Evolutionary conservation across 2,329 filamentous ascomycete genomes (phyloP).

Genomic region (Aspergillus carbonarius): DNA sequence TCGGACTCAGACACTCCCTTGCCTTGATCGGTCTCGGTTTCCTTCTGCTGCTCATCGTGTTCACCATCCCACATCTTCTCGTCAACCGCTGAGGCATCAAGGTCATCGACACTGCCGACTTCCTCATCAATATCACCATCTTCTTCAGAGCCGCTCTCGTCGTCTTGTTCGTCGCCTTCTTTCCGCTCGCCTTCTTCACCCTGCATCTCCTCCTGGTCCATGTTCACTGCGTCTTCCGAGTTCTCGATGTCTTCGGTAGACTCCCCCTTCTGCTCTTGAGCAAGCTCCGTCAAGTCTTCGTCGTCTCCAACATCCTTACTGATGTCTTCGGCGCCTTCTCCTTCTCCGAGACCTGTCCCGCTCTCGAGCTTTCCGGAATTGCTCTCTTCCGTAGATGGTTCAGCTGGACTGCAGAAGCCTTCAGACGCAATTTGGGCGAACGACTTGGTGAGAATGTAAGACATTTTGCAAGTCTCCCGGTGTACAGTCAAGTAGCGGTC

Average conservation of each 20-base stretch:
- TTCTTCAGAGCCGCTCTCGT: slow-evolving; percentile 63
- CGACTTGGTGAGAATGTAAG: slow-evolving; percentile 70
- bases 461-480: slow-evolving; percentile 68
- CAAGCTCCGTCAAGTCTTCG: slow-evolving; percentile 87
- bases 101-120: slow-evolving; percentile 83
- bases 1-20: slow-evolving; percentile 54
- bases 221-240: slow-evolving; percentile 50
- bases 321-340: slow-evolving; percentile 93
- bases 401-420: slow-evolving; percentile 88
- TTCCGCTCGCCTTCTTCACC: slow-evolving; percentile 70
- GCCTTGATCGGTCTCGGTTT: slow-evolving; percentile 73
- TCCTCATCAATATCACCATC: slow-evolving; percentile 78
- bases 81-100: slow-evolving; percentile 86
- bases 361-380: slow-evolving; percentile 79
- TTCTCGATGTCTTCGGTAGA: slow-evolving; percentile 46
- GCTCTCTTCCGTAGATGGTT: slow-evolving; percentile 70
- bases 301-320: slow-evolving; percentile 95
- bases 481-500: slow-evolving; percentile 64
- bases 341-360: slow-evolving; percentile 91
- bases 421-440: slow-evolving; percentile 78
- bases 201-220: slow-evolving; percentile 84
- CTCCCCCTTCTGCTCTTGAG: slow-evolving; percentile 69
- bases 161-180: slow-evolving; percentile 48
- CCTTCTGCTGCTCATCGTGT: slow-evolving; percentile 62
- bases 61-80: slow-evolving; percentile 99